Percentiles rank a stretch among this genome's conserved stretches.
phyloP scores from a whole-genome alignment of 768 basidiomycete species.

The Neoboletus subvelutipes region DNA sequence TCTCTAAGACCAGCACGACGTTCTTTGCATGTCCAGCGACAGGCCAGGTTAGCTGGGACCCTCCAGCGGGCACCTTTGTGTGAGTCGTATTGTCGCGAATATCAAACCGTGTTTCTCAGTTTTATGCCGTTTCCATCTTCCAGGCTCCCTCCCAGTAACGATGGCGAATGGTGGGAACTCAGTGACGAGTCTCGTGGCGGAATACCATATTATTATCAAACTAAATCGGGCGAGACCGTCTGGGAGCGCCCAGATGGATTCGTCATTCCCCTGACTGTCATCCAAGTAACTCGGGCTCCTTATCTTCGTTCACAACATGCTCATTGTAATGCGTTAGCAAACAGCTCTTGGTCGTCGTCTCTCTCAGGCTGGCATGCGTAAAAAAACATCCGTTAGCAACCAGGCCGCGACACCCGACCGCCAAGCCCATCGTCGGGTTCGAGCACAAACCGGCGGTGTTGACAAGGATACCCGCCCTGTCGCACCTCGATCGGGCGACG shows the following conservation, averaged over 20 bases:
- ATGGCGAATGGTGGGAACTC: constrained; percentile 97
- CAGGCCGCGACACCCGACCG: constrained; percentile 27
- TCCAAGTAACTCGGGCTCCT: constrained; percentile 58
- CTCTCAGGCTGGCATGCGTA: constrained; percentile 50
- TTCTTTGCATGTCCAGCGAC: constrained; percentile 95
- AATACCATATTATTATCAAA: constrained; percentile 92
- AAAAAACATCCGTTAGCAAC: constrained; percentile 8
- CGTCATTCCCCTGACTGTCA: constrained; percentile 86
- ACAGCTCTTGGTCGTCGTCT: constrained; percentile 70
- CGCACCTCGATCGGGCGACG: constrained; percentile 26
- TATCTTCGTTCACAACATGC: constrained; percentile 2
- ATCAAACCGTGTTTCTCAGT: constrained; percentile 19
- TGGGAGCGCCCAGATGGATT: constrained; percentile 92
- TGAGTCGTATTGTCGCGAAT: constrained; percentile 38
- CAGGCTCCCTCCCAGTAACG: constrained; percentile 77
- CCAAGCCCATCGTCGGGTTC: constrained; percentile 38
- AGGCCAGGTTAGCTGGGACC: constrained; percentile 91
- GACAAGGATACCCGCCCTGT: constrained; percentile 36
- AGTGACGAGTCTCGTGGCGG: constrained; percentile 80
- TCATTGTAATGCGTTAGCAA: constrained; percentile 44
- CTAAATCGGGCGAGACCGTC: constrained; percentile 84
- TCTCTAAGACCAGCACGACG: constrained; percentile 51
- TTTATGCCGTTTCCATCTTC: constrained; percentile 1
- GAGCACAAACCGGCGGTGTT: constrained; percentile 35
- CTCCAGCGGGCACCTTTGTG: constrained; percentile 88